phyloP scores from a whole-genome alignment of 495 filamentous ascomycete genomes.

The Aspergillus steynii region DNA sequence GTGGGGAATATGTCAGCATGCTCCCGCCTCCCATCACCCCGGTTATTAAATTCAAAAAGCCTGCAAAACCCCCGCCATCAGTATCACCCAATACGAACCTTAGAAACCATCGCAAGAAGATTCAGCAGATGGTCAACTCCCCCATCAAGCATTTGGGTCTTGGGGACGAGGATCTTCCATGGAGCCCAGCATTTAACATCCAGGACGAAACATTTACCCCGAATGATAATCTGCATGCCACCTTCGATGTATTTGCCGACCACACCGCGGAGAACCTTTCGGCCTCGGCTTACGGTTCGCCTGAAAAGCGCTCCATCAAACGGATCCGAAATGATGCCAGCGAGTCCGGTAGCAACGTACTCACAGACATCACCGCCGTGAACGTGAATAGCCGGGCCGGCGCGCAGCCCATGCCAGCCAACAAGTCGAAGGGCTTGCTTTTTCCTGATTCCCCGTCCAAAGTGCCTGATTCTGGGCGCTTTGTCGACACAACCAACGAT shows the following conservation, averaged over 20 bases:
- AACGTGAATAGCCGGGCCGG: conserved; percentile 51
- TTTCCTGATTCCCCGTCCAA: conserved; percentile 52
- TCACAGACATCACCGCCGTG: conserved; percentile 64
- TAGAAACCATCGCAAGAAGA: conserved; percentile 83
- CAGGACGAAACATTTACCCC: conserved; percentile 55
- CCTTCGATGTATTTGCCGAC: conserved; percentile 77
- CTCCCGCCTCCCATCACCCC: conserved; percentile 84
- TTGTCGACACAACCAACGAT: conserved; percentile 55
- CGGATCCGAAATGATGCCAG: conserved; percentile 58
- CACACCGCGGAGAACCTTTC: conserved; percentile 46
- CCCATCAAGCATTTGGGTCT: conserved; percentile 72
- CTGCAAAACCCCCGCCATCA: conserved; percentile 78
- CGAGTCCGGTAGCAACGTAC: conserved; percentile 47
- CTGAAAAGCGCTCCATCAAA: conserved; percentile 71
- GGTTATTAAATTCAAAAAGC: conserved; percentile 79
- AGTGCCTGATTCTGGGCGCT: conserved; percentile 53
- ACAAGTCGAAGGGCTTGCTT: conserved; percentile 41
- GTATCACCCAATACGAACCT: conserved; percentile 94
- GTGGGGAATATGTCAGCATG: conserved; percentile 53
- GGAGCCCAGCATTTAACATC: conserved; percentile 77
- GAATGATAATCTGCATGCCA: conserved; percentile 47
- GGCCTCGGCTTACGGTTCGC: conserved; percentile 65
- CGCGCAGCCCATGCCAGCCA: conserved; percentile 30
- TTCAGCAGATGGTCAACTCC: conserved; percentile 85
- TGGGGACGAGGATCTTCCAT: conserved; percentile 62